Conservation (phyloP, 2,329 filamentous ascomycete genomes). For the Grosmannia huntii region DNA sequence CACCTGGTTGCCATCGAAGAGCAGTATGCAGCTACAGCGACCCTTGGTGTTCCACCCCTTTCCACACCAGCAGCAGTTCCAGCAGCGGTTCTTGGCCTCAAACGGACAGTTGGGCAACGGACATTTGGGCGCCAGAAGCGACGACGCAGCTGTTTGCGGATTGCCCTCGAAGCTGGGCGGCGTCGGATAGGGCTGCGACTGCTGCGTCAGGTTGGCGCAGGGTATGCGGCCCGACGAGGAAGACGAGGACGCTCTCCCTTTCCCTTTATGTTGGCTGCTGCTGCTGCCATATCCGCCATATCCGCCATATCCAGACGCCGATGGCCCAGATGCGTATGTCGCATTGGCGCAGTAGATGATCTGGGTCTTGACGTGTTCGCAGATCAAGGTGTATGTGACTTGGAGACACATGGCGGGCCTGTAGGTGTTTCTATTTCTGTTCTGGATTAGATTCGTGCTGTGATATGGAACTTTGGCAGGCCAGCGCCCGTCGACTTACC, state of each 20-base stretch:
- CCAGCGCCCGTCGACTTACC: background rate
- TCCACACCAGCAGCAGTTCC: conserved; percentile 45
- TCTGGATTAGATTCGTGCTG: background rate
- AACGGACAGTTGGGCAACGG: conserved; percentile 35
- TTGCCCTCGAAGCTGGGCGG: conserved; percentile 26
- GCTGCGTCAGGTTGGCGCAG: conserved; percentile 30
- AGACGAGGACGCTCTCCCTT: conserved; percentile 5
- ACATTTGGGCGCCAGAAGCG: conserved; percentile 26
- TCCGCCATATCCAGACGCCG: background rate
- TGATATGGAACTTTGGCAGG: too few species aligned
- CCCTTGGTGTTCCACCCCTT: conserved; percentile 37
- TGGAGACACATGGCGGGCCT: conserved; percentile 32
- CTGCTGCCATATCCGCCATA: conserved; percentile 1
- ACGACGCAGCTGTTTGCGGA: conserved; percentile 16
- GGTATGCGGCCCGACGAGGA: conserved; percentile 14
- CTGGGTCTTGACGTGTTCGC: conserved; percentile 35
- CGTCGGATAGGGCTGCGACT: conserved; percentile 33
- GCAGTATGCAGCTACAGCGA: conserved; percentile 39
- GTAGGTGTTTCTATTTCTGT: background rate
- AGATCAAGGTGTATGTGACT: conserved; percentile 35
- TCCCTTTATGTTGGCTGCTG: background rate
- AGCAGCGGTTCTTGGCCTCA: conserved; percentile 33
- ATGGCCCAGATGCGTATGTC: background rate
- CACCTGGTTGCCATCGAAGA: conserved; percentile 34
- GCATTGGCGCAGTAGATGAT: conserved; percentile 32